Percentiles rank a stretch among this genome's conserved stretches.
phyloP scores from a whole-genome alignment of 768 basidiomycete species.

The Xanthoconium purpureum region DNA sequence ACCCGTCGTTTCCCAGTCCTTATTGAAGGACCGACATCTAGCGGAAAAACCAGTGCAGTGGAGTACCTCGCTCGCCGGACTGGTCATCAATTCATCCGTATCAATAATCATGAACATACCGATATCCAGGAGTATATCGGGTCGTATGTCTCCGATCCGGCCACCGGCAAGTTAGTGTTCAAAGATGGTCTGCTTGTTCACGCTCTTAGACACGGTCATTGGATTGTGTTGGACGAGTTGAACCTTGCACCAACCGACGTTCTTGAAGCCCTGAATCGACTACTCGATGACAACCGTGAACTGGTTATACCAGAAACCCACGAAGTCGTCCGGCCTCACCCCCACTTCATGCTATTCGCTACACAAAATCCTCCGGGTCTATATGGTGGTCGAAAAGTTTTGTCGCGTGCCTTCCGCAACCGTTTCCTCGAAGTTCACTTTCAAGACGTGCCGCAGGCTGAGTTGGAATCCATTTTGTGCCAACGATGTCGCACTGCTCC shows the following conservation, averaged over 20 bases:
- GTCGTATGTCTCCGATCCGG: conserved; percentile 89
- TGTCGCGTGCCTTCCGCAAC: conserved; percentile 95
- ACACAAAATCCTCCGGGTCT: conserved; percentile 97
- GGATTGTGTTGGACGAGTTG: conserved; percentile 97
- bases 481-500: conserved; percentile 91
- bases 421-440: conserved; percentile 98
- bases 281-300: conserved; percentile 97
- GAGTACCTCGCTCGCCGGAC: conserved; percentile 92
- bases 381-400: conserved; percentile 90
- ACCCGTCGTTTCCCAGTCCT: conserved; percentile 90
- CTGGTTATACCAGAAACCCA: conserved; percentile 94
- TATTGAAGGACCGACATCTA: conserved; percentile 97
- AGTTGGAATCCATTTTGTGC: conserved; percentile 91
- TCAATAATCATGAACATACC: conserved; percentile 99
- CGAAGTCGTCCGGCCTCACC: conserved; percentile 89
- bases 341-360: conserved; percentile 96
- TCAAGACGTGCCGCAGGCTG: conserved; percentile 91
- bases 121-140: conserved; percentile 99
- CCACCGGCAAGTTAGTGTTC: conserved; percentile 91
- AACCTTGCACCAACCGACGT: conserved; percentile 98
- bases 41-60: conserved; percentile 95
- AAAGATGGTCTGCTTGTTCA: conserved; percentile 92
- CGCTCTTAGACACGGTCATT: conserved; percentile 87
- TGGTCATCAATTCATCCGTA: conserved; percentile 93
- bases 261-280: conserved; percentile 91